Evolutionary conservation across 148 eudicot species (phyloP).

Genomic region (Rhododendron ferrugineum): DNA sequence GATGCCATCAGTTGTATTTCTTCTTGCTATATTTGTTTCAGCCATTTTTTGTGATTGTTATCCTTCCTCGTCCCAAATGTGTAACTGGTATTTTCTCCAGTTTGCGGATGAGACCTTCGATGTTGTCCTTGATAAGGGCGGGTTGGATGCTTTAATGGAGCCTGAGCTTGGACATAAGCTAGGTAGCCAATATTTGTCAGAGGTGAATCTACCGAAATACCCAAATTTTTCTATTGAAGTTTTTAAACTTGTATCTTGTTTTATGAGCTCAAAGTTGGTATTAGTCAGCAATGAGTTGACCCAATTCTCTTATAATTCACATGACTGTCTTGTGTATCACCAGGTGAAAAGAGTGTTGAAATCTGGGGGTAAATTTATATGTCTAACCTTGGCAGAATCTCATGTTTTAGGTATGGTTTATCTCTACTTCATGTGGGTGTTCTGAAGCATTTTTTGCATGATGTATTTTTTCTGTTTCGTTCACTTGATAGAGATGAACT

Average conservation of each 20-base stretch:
- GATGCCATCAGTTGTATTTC: neutral
- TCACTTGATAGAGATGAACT: neutral
- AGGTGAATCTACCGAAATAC: conserved; percentile 44
- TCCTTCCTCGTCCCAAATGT: neutral
- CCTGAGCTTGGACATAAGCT: conserved; percentile 72
- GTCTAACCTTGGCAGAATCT: conserved; percentile 88
- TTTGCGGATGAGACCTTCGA: conserved; percentile 62
- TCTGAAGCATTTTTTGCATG: neutral
- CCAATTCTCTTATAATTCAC: conserved; percentile 11
- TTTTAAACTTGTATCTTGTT: conserved; percentile 18
- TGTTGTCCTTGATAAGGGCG: conserved; percentile 81
- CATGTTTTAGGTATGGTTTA: conserved; percentile 80
- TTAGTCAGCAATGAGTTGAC: neutral
- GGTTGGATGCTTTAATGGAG: conserved; percentile 98
- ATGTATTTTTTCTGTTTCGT: neutral
- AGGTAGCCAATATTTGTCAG: conserved; percentile 74
- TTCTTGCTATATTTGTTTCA: neutral
- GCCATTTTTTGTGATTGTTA: neutral
- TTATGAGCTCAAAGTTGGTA: conserved; percentile 20
- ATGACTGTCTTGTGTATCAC: conserved; percentile 10
- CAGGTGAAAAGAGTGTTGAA: conserved; percentile 91
- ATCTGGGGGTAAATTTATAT: conserved; percentile 70
- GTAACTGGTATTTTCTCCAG: conserved; percentile 39
- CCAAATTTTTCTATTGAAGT: conserved; percentile 8
- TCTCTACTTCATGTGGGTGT: conserved; percentile 4